Base-by-base conservation (phyloP, 176 grass and related monocot genomes). In the Chrysopogon serrulatus region DNA sequence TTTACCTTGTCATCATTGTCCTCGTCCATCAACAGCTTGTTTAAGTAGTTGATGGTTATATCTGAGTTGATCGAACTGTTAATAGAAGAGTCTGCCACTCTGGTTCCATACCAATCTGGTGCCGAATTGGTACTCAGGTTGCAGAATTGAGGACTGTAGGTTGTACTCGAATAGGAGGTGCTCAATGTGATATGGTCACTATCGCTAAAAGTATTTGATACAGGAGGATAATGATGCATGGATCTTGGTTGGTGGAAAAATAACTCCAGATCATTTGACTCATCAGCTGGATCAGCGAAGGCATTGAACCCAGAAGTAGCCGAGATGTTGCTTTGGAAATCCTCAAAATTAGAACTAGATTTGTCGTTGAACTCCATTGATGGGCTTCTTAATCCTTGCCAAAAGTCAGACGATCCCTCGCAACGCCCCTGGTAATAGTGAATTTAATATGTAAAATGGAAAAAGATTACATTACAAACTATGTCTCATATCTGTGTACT, bases 21-120 rank as follows among this genome's bases (percentile, higher is more conserved):
- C 62, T 88, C 88, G 31, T 92, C 79, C 83, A 92, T 84, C 23
- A 95, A 72, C 26, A 90, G 77, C 43, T 78, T 64, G n/a, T 82
- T 83, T 74, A 91, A 82, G 54, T 82, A 88, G 23, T 47, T 65
- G 34, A 90, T 80, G 53, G 83, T 84, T 83, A 88, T 79, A 90
- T 92, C 90, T 8, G 81, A 82, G 59, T 86, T 87, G 19, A 74
- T 87, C 47, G 73, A 65, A 48, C 51, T 73, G 60, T 68, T 33
- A 19, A 74, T 68, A 49, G 30, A 23, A 28, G 74, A 35, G 5
- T 68, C 61, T 44, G 14, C 10, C 23, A 8, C 61, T 76, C 24
- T 81, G 28, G 3, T 57, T 81, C 7, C 36, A 53, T 43, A 8
- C 70, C 61, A 21, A 31, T 76, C 49, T 76, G 23, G 10, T 77